Conservation (phyloP, 108 stramenopile species). For the Cyclotella atomus region DNA sequence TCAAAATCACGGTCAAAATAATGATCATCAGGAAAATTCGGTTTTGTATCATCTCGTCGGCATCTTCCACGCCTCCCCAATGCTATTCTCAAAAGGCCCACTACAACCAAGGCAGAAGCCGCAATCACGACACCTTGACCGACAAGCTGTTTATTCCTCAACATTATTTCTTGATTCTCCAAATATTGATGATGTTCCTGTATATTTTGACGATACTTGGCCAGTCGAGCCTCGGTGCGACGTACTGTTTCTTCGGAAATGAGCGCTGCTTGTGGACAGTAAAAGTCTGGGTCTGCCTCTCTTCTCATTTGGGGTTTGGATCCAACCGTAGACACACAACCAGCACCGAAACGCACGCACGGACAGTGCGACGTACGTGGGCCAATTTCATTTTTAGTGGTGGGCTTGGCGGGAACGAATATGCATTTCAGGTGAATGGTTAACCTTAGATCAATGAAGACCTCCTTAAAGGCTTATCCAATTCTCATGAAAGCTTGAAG, state of each 20-base stretch:
- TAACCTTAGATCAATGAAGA: background rate
- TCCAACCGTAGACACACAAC: background rate
- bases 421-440: no score
- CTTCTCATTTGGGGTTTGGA: slow-evolving; percentile 13
- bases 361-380: no score
- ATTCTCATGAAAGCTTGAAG: no score
- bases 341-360: no score
- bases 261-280: slow-evolving; percentile 32
- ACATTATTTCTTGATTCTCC: slow-evolving; percentile 2
- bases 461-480: background rate
- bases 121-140: background rate
- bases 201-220: slow-evolving; percentile 7
- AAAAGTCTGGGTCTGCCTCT: slow-evolving; percentile 15
- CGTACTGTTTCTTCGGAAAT: slow-evolving; percentile 12
- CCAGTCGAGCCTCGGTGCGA: slow-evolving; percentile 4
- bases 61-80: background rate
- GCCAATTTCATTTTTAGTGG: no score
- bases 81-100: background rate
- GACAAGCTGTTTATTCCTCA: background rate
- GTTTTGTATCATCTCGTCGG: background rate
- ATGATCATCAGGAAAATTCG: background rate
- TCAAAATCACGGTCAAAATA: background rate
- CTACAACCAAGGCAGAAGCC: background rate
- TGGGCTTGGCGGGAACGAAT: no score
- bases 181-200: background rate